Base-by-base conservation (phyloP, 352 stramenopile genomes). In the Phytophthora cactorum region DNA sequence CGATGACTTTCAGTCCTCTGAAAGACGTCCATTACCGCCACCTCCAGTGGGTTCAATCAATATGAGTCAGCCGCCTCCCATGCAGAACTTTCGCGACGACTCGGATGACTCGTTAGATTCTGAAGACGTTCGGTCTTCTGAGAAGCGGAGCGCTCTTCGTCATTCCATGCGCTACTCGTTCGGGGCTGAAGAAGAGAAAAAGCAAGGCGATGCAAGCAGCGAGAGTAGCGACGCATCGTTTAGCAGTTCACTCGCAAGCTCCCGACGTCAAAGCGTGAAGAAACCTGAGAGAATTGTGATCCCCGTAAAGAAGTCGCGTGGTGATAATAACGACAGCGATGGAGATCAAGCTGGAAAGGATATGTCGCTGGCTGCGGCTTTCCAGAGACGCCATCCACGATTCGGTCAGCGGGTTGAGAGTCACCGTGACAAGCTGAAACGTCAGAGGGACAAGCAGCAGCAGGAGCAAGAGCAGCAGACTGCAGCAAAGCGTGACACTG, bases 321-420 rank as follows among this genome's bases (percentile, higher is more conserved):
- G 11, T 3, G 45, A 57, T 39, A 54, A 36, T 27, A 45, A 58
- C 12, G 25, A 49, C 17, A 50, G 49, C 12, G 59, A 70, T 11
- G 28, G 5, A 15, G 38, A 64, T 44, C 34, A 65, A 46, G 25
- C 7, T 46, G 45, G 14, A 29, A 32, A 66, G 7, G 51, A 63
- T 15, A 39, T 72, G 27, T 88, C 82, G 12, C 59, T 93, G 5
- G 82, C 86, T 4, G 86, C 91, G 32, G 82, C 83, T 32, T 91
- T 91, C 57, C 74, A 74, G 27, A 62, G 61, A 32, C 83, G 79
- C 3, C 83, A 92, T 58, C 82, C 86, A n/a, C 51, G 70, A 10
- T 92, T 91, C 49, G 68, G 72, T n/a, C 59, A 61, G 15, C 81
- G 70, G 2, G 63, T 72, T 43, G 60, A 72, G 46, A 67, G 60